Percentiles rank a stretch among this genome's conserved stretches.
These are phyloP conservation scores for Xylariaceae sp. DNA, from an alignment of 2,329 filamentous ascomycete genomes.

Conservation along the genomic window DNA sequence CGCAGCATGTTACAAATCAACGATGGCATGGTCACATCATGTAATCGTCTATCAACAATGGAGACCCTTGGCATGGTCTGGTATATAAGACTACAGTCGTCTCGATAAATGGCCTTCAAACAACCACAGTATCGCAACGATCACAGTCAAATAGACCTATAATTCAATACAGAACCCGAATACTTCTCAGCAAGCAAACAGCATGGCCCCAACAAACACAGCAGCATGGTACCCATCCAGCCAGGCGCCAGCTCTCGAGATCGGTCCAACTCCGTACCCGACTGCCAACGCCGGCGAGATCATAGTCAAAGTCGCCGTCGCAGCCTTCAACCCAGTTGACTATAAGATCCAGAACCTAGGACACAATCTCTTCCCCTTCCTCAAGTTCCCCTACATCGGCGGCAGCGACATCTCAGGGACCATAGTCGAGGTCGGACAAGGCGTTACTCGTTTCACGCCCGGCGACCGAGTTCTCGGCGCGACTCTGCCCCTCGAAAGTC, in stretches of 20 bases:
- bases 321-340: constrained; percentile 36
- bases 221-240: constrained; percentile 19
- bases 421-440: constrained; percentile 29
- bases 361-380: constrained; percentile 14
- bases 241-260: constrained; percentile 13
- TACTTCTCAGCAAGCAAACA: too few relatives aligned
- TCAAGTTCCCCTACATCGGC: constrained; percentile 31
- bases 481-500: constrained; percentile 5
- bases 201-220: constrained; percentile 23
- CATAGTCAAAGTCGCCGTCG: constrained; percentile 28
- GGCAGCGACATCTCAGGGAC: constrained; percentile 33
- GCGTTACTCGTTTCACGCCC: constrained; percentile 22
- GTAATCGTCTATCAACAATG: too few relatives aligned
- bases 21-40: too few relatives aligned
- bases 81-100: too few relatives aligned
- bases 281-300: constrained; percentile 20
- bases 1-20: too few relatives aligned
- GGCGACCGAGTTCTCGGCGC: constrained; percentile 34
- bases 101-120: too few relatives aligned
- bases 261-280: constrained; percentile 17
- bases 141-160: too few relatives aligned
- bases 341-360: constrained; percentile 26
- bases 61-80: too few relatives aligned
- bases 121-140: too few relatives aligned
- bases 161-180: too few relatives aligned